Base-by-base conservation (phyloP, 306 rosid species). In the Medicago lupulina region DNA sequence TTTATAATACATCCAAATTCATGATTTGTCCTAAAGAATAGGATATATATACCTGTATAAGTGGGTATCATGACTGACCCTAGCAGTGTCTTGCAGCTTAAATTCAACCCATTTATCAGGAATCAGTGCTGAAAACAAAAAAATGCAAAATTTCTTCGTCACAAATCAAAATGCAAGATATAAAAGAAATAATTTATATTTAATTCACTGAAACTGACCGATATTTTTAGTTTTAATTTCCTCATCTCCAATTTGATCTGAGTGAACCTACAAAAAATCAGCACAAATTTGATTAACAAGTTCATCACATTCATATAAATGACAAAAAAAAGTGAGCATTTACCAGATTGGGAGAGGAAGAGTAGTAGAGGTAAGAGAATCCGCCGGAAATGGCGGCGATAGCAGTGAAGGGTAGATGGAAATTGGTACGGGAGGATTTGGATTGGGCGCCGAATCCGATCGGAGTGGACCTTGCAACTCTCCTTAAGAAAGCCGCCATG, bases 11-110 rank as follows among this genome's bases (percentile, higher is more conserved):
- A 47, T 46, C 39, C 44, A 53, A 23, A 72, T 49, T 40, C 75
- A 46, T 9, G 43, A 51, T 70, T 58, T 67, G 49, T 18, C 70
- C 9, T 15, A 34, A 5, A 70, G 66, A 49, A 77, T 38, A 28
- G 31, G 31, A 55, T 85, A 90, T 58, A 90, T 58, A 59, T 68
- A 68, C 98, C 97, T 93, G 91, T 87, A 93, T 47, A 93, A 82
- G 21, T 91, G 87, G 47, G 94, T 84, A 75, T 93, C 86, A 79
- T 93, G 96, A 87, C 89, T 88, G 78, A 93, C 97, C 81, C 93
- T 84, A 51, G 97, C 94, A 67, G 91, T 83, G 83, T 93, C 98
- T 88, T 93, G 96, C 86, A 93, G 71, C 96, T 88, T 89, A 83
- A 93, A 93, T 82, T 88, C 89, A 71, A 86, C 13, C 98, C 96